Evolutionary conservation across 2,329 filamentous ascomycete species (phyloP), one percentile per base, ranked within the genome.

Genomic region (Aspergillus nomiae): DNA sequence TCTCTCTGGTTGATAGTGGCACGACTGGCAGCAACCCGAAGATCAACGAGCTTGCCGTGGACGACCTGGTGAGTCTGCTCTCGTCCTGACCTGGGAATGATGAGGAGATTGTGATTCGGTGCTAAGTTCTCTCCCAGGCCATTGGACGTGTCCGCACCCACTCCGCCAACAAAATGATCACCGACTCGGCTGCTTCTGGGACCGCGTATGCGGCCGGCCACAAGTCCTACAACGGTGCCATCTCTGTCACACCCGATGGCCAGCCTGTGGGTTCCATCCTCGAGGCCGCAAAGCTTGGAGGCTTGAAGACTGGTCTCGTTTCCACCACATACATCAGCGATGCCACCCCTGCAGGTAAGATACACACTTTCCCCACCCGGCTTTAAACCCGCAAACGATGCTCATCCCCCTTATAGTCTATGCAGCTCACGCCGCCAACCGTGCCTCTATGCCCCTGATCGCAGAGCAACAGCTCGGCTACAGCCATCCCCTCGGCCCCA

Each of bases 201-300:
- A 62, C 60, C 2, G 60, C 60, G 8, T 62, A 58, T 34, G 54
- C 60, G n/a, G 28, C 41, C 11, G 60, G 54, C 14, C 53, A 58
- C 45, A 62, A 62, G 54, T 58, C 60, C n/a, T 53, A 62, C 45
- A 62, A 62, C 54, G 60, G 60, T 1, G 60, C 53, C 16, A 58
- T 53, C 36, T 60, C 58, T 45, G 58, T 60, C 34, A 53, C 46
- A 8, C 58, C 58, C 24, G 58, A 60, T 32, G 60, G 60, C 14
- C 54, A 41, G 21, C 60, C 60, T 1, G 60, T 62, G 1, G 60
- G 60, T 19, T 58, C 60, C 26, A 53, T 62, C 14, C 34, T 36
- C 34, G 34, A 36, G 34, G 34, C 34, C 14, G 34, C 34, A 7
- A 36, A 36, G 34, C 34, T 36, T 16, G 34, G 34, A 36, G 34